Conservation (phyloP, 78 protist species). For the Pelomyxa schiedti region DNA sequence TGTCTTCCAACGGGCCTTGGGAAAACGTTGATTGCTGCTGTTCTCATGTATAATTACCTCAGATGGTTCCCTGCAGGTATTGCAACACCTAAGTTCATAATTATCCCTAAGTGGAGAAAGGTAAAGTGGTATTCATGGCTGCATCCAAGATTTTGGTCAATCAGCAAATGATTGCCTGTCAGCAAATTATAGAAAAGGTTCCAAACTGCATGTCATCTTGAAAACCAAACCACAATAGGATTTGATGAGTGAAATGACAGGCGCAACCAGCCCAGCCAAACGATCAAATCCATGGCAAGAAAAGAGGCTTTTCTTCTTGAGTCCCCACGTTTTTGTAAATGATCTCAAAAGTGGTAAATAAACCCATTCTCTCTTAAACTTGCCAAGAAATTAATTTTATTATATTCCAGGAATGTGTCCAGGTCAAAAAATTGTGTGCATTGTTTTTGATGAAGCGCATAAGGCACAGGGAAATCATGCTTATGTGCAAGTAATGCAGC, state of each 20-base stretch:
- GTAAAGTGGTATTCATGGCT: conserved; percentile 82
- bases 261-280: neutral
- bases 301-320: conserved; percentile 70
- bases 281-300: conserved; percentile 31
- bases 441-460: conserved; percentile 85
- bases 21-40: conserved; percentile 93
- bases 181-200: conserved; percentile 22
- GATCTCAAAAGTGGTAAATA: conserved; percentile 49
- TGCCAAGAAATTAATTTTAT: neutral
- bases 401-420: neutral
- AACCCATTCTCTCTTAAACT: conserved; percentile 2
- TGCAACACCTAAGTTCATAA: neutral
- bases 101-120: no score
- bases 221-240: neutral
- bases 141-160: conserved; percentile 85
- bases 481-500: conserved; percentile 28
- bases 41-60: conserved; percentile 75
- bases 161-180: conserved; percentile 84
- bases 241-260: conserved; percentile 35
- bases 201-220: neutral
- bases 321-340: conserved; percentile 67
- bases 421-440: conserved; percentile 7
- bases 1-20: conserved; percentile 92
- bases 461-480: conserved; percentile 65
- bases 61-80: conserved; percentile 96